A percentile compares a stretch with the other conserved stretches of the same genome.
Evolutionary conservation across 2,329 filamentous ascomycete species (phyloP).

Genomic region (Pseudogymnoascus sp.): DNA sequence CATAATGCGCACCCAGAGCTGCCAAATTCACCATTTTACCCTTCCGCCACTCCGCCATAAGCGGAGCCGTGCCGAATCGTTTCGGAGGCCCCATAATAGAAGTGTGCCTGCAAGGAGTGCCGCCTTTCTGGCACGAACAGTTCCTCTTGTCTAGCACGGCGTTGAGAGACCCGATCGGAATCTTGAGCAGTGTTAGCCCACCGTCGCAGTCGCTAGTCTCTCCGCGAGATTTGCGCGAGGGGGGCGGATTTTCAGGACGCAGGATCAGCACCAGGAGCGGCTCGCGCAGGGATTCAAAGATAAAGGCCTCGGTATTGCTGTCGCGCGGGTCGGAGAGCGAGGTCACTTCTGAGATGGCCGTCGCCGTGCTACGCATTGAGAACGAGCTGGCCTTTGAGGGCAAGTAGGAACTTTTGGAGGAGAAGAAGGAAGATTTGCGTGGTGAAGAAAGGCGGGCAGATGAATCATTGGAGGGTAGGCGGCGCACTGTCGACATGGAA

Average conservation of each 20-base stretch:
- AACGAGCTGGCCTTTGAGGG: background rate
- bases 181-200: background rate
- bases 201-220: background rate
- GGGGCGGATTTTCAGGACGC: background rate
- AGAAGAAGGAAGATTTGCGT: background rate
- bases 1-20: background rate
- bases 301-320: constrained; percentile 2
- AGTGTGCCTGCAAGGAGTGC: background rate
- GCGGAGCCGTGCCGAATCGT: background rate
- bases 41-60: background rate
- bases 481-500: background rate
- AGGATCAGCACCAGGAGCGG: constrained; percentile 9
- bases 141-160: background rate
- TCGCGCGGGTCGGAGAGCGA: background rate
- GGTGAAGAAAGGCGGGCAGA: background rate
- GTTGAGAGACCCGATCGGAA: background rate
- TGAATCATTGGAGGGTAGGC: background rate
- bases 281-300: constrained; percentile 4
- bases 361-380: background rate
- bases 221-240: background rate
- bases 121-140: background rate
- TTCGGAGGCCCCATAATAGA: background rate
- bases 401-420: background rate
- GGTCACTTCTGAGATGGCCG: background rate
- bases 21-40: constrained; percentile 9